Evolutionary conservation across 345 rosid species (phyloP).

Genomic region (Hirschfeldia incana): DNA sequence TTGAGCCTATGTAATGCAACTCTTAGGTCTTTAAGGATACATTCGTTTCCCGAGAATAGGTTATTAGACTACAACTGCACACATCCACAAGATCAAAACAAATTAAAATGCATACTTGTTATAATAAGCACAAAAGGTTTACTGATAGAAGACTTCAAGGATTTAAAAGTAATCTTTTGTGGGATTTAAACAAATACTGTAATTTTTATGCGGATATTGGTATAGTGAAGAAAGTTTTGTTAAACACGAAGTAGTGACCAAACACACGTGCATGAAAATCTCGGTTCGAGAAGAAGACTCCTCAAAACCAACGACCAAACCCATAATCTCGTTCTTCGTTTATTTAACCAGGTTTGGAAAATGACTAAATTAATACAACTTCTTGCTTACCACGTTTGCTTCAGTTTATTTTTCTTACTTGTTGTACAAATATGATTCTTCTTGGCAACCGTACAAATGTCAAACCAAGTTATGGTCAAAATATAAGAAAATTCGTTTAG

Average conservation of each 20-base stretch:
- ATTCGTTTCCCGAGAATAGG: too few species aligned
- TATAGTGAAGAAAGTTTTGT: conserved; percentile 24
- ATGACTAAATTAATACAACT: conserved; percentile 5
- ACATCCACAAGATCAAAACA: too few species aligned
- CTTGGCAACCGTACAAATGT: conserved; percentile 1
- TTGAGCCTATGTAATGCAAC: too few species aligned
- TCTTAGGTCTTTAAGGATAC: too few species aligned
- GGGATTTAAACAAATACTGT: too few species aligned
- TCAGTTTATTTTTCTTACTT: not conserved
- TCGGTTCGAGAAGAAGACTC: conserved; percentile 44
- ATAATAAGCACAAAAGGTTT: too few species aligned
- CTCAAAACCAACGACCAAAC: conserved; percentile 15
- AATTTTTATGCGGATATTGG: conserved; percentile 8
- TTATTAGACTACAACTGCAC: too few species aligned
- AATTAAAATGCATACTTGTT: too few species aligned
- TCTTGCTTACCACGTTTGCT: conserved; percentile 36
- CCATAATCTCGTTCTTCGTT: conserved; percentile 37
- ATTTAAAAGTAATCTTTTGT: too few species aligned
- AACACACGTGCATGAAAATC: conserved; percentile 45
- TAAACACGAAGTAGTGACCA: conserved; percentile 46
- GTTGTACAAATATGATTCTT: conserved; percentile 10
- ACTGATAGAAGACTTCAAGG: too few species aligned
- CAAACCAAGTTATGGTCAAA: not conserved
- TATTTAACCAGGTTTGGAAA: not conserved
- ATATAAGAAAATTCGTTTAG: not conserved